Base-by-base conservation (phyloP, 495 filamentous ascomycete genomes). In the Tuber calosporum region DNA sequence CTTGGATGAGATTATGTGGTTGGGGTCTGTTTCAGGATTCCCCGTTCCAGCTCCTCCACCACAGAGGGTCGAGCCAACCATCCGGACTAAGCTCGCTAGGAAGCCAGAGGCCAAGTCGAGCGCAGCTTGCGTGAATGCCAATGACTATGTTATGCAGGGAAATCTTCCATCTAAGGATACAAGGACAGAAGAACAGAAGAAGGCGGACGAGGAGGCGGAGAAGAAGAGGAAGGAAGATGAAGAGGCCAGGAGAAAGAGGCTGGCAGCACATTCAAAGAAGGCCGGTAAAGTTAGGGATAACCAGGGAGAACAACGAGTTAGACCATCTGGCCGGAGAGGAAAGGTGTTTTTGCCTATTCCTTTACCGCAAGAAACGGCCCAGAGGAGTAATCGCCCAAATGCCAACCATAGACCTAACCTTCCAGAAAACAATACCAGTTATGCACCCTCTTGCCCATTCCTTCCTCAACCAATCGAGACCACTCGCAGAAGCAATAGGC, bases 1-100 rank as follows among this genome's bases (percentile, higher is more conserved):
- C 40, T 72, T 78, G 43, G 79, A 81, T 67, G 79, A 81, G 71
- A 81, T 81, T 26, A 81, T 81, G 79, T 81, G 79, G 79, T 34
- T 81, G 37, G 79, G 79, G 67, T 74, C 79, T 17, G 79, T 81
- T 34, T 75, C 75, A 17, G 79, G 79, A 1, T 81, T 81, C 70
- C 69, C 58, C 0, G 70, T 77, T 4, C 78, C 74, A 70, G 68
- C 73, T 38, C 78, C 78, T 26, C 73, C 77, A 43, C 78, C 78
- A 30, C 72, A 58, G 68, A 76, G 71, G 62, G 73, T 78, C 19
- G 67, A 78, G 48, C 58, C 75, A 40, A 78, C 79, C 38, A 70
- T 81, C 41, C 67, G 79, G 62, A 81, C 79, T 39, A 81, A 81
- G 69, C 78, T 81, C 6, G 71, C 80, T 66, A 73, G 79, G 40